These are phyloP conservation scores for Boletus pseudopeckii DNA, from an alignment of 768 basidiomycete species.

Conservation along the genomic window DNA sequence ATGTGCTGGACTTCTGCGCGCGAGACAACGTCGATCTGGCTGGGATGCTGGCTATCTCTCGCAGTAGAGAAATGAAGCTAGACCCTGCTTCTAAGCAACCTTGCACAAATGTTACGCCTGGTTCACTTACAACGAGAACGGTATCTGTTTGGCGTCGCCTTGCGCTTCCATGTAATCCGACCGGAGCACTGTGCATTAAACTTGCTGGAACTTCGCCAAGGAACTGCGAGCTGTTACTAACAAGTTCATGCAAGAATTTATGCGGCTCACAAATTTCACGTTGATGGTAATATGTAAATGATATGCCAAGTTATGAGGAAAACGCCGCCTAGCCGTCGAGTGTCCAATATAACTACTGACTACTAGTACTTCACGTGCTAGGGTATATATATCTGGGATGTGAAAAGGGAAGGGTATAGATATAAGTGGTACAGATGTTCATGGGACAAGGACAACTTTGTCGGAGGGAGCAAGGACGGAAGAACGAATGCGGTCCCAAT, in stretches of 20 bases:
- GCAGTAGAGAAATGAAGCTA: constrained; percentile 51
- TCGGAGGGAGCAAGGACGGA: neutral
- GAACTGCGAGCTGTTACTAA: neutral
- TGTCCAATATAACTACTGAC: neutral
- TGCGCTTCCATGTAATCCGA: constrained; percentile 13
- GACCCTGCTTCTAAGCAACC: constrained; percentile 1
- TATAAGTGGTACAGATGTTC: constrained; percentile 15
- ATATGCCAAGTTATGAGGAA: neutral
- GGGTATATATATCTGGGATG: constrained; percentile 16
- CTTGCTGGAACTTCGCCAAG: neutral
- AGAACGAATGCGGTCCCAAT: neutral
- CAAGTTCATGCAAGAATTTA: neutral
- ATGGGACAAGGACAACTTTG: neutral
- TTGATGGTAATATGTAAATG: neutral
- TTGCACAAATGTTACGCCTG: neutral
- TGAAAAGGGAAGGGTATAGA: constrained; percentile 27
- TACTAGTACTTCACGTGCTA: neutral
- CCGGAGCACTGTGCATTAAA: neutral
- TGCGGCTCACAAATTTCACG: neutral
- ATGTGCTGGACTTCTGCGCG: neutral
- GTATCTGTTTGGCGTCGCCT: constrained; percentile 23
- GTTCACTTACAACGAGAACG: constrained; percentile 44
- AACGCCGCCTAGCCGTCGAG: neutral
- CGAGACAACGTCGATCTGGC: constrained; percentile 19
- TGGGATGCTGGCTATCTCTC: constrained; percentile 38